These are phyloP conservation scores for Prunus armeniaca DNA, from an alignment of 306 rosid genomes.

Conservation along the genomic window DNA sequence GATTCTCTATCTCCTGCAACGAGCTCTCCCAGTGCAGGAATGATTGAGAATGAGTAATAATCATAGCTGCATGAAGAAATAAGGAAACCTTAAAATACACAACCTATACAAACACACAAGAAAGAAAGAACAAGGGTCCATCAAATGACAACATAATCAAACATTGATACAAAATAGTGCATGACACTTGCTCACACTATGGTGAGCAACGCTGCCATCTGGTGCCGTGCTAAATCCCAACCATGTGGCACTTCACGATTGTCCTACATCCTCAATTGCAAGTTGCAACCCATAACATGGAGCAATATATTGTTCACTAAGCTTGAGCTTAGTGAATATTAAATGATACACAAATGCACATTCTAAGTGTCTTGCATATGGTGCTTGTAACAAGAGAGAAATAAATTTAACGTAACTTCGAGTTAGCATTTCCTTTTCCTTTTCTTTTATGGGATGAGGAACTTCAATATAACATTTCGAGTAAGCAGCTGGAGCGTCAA, in stretches of 20 bases:
- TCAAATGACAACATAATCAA: neutral
- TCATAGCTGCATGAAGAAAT: slow-evolving; percentile 63
- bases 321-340: neutral
- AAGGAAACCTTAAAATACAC: neutral
- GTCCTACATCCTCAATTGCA: neutral
- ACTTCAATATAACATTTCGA: neutral
- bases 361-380: neutral
- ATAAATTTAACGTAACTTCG: neutral
- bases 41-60: slow-evolving; percentile 67
- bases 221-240: neutral
- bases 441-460: neutral
- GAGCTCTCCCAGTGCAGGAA: slow-evolving; percentile 76
- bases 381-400: neutral
- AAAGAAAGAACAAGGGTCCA: neutral
- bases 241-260: neutral
- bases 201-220: neutral
- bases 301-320: neutral
- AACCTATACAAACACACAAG: neutral
- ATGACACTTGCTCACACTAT: neutral
- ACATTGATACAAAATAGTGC: neutral
- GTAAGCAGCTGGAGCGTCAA: neutral
- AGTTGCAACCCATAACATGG: neutral
- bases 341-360: neutral
- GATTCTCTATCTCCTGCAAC: slow-evolving; percentile 83
- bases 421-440: neutral